Evolutionary conservation across 192 early-diverging fungal genomes (phyloP), one percentile per base, ranked within the genome.

Genomic region (Coemansia sp.): DNA sequence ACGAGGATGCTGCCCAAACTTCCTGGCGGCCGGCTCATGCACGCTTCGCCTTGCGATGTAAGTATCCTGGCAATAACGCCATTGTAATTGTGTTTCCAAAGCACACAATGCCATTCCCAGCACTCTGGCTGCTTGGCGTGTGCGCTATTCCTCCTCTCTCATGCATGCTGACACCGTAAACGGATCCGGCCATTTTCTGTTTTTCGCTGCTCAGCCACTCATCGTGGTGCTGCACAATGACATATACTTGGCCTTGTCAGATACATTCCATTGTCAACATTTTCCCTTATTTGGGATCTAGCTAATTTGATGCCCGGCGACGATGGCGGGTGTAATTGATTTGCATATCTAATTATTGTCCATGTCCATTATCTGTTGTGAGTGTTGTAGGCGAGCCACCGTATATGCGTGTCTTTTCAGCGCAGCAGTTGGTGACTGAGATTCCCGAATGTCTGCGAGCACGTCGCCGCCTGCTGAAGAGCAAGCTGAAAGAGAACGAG

Each of bases 401-500:
- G 11, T 63, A 69, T 21, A 39, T 78, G 59, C 72, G 76, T 10
- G 25, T 50, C 25, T 83, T 83, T 48, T 77, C 76, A 10, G 58
- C 77, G n/a, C 57, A 63, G 25, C 76, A 72, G 32, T 69, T 83
- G 55, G 76, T 72, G n/a, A 58, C 62, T 1, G 75, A 78, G 27
- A 58, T 72, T 19, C 62, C 51, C 27, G 63, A 72, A 11, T 74
- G 72, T 25, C 62, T 68, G 32, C 58, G 66, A 19, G 63, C 60
- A 45, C 87, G 96, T 66, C 93, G 96, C 48, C 74, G 79, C 31
- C 67, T 93, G 48, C 91, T 93, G 5, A 71, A 78, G 19, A 73
- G 85, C 21, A 78, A 80, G 45, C 86, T 96, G 72, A 66, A 73
- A 31, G 87, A 88, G 1, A 88, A 94, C 70, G 93, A 97, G 68